Evolutionary conservation across 177 flowering plant genomes (phyloP).

Genomic region (Tripterygium wilfordii): DNA sequence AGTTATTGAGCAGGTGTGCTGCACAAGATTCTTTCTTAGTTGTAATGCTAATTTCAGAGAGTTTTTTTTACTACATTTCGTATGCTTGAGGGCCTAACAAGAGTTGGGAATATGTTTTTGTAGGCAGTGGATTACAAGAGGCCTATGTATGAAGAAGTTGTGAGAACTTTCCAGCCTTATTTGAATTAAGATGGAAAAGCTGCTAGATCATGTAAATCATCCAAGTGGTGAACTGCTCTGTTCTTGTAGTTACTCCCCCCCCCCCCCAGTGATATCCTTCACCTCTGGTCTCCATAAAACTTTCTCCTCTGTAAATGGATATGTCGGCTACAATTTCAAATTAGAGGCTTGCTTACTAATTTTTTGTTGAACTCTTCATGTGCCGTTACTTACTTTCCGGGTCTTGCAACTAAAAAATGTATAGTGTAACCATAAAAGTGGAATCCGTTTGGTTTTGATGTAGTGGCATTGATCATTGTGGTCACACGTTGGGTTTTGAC

Average conservation of each 20-base stretch:
- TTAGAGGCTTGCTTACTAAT: too few relatives aligned
- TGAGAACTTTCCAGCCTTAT: conserved; percentile 60
- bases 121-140: conserved; percentile 98
- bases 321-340: conserved; percentile 5
- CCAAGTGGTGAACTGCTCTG: conserved; percentile 44
- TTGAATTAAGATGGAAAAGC: conserved; percentile 31
- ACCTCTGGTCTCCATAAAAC: conserved; percentile 3
- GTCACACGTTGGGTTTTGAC: too few relatives aligned
- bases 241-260: conserved; percentile 2
- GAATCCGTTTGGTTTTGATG: too few relatives aligned
- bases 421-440: too few relatives aligned
- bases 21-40: too few relatives aligned
- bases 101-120: conserved; percentile 5
- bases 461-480: too few relatives aligned
- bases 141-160: conserved; percentile 80
- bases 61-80: too few relatives aligned
- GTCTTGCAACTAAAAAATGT: too few relatives aligned
- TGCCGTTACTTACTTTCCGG: too few relatives aligned
- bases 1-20: conserved; percentile 94
- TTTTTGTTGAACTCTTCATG: too few relatives aligned
- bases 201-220: conserved; percentile 50
- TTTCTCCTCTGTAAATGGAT: conserved; percentile 15
- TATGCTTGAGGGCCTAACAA: neutral
- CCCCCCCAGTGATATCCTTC: neutral
- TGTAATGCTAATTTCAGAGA: too few relatives aligned